Conservation (phyloP, 2,329 filamentous ascomycete genomes). For the Colletotrichum eremochloae region DNA sequence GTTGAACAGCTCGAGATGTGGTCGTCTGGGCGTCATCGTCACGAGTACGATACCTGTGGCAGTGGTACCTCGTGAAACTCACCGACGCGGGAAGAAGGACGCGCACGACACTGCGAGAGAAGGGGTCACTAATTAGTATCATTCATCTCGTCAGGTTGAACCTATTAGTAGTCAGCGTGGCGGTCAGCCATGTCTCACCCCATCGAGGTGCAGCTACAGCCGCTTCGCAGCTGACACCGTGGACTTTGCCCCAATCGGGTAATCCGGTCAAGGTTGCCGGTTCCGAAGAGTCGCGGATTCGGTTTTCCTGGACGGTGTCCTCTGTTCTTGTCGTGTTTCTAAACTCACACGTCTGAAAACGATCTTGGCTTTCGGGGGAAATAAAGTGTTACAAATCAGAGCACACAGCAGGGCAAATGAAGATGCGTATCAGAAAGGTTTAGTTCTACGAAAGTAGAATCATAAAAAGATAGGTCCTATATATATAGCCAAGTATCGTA, state of each 20-base stretch:
- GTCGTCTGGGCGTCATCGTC: conserved; percentile 17
- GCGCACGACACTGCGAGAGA: neutral
- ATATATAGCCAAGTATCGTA: too few species aligned
- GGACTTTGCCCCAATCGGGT: conserved; percentile 3
- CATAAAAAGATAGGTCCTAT: too few species aligned
- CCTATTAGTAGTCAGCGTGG: neutral
- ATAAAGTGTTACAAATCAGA: too few species aligned
- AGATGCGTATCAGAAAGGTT: too few species aligned
- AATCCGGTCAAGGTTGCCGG: neutral
- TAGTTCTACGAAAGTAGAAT: too few species aligned
- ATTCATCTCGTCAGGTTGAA: neutral
- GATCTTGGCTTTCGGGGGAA: neutral
- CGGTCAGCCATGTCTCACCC: conserved; percentile 27
- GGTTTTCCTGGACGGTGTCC: neutral
- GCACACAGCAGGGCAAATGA: too few species aligned
- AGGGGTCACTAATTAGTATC: neutral
- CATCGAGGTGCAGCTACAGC: conserved; percentile 15
- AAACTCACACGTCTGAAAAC: neutral
- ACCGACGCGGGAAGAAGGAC: neutral
- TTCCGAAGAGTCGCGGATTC: neutral
- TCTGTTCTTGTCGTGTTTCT: neutral
- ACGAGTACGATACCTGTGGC: neutral
- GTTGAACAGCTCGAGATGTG: conserved; percentile 36
- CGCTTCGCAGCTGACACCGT: neutral
- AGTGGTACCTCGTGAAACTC: neutral